Evolutionary conservation across 106 monocot species (phyloP).

Genomic region (Amphibolis antarctica): DNA sequence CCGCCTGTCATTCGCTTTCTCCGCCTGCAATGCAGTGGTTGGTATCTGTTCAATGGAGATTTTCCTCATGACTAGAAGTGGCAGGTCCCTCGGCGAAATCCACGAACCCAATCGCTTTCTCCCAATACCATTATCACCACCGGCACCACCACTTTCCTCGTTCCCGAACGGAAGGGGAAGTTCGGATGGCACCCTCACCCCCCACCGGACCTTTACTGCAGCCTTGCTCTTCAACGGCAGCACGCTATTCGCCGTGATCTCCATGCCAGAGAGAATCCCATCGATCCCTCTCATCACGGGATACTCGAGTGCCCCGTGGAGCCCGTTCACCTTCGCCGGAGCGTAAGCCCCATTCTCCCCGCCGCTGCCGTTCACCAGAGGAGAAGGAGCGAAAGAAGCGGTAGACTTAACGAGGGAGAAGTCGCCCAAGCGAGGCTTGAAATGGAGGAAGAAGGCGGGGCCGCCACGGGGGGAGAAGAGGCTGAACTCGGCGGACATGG

Average conservation of each 20-base stretch:
- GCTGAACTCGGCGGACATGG: conserved; percentile 73
- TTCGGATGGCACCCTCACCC: conserved; percentile 44
- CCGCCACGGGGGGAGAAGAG: conserved; percentile 21
- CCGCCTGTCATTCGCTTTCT: neutral
- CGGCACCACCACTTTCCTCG: neutral
- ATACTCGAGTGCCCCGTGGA: conserved; percentile 8
- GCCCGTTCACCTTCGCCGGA: conserved; percentile 11
- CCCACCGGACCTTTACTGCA: conserved; percentile 71
- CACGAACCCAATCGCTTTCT: conserved; percentile 2
- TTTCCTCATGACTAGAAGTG: conserved; percentile 26
- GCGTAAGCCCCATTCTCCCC: neutral
- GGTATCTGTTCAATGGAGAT: conserved; percentile 12
- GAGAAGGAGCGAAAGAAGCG: neutral
- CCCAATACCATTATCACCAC: neutral
- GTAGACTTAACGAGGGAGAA: conserved; percentile 45
- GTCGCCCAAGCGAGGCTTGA: conserved; percentile 76
- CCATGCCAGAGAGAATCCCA: conserved; percentile 32
- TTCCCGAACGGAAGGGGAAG: conserved; percentile 7
- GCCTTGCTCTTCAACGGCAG: conserved; percentile 37
- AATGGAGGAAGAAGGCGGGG: conserved; percentile 47
- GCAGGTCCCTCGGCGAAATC: conserved; percentile 34
- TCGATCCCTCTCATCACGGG: conserved; percentile 9
- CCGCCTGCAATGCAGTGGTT: neutral
- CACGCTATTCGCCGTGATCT: conserved; percentile 44
- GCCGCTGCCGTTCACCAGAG: neutral